Conservation (phyloP, 2,329 filamentous ascomycete genomes). For the Basipetospora chlamydospora region DNA sequence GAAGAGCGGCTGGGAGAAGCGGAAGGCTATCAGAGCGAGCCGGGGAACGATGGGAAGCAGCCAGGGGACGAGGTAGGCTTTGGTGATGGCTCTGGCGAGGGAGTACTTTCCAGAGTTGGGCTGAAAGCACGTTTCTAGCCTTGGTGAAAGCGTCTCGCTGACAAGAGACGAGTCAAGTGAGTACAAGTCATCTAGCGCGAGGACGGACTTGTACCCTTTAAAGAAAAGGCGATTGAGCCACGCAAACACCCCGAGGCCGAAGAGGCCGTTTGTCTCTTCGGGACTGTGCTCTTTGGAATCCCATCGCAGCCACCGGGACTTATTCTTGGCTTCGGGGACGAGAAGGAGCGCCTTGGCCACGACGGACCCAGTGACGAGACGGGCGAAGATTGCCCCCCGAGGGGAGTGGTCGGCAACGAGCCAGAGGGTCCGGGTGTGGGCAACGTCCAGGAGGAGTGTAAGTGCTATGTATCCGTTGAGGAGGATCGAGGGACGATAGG, state of each 20-base stretch:
- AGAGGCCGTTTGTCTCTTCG: conserved; percentile 20
- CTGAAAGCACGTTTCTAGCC: conserved; percentile 9
- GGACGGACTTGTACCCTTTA: conserved; percentile 19
- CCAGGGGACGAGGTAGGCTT: conserved; percentile 17
- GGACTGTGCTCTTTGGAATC: conserved; percentile 23
- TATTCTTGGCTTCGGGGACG: conserved; percentile 22
- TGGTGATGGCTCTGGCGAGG: conserved; percentile 14
- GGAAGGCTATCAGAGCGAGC: conserved; percentile 23
- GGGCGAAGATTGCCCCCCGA: conserved; percentile 11
- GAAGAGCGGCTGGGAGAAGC: conserved; percentile 28
- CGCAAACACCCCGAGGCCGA: conserved; percentile 17
- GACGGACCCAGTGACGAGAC: conserved; percentile 20
- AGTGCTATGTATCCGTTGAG: conserved; percentile 25
- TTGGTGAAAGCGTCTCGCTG: conserved; percentile 9
- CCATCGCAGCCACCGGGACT: conserved; percentile 24
- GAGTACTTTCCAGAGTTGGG: conserved; percentile 12
- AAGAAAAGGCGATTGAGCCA: conserved; percentile 22
- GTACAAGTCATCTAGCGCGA: conserved; percentile 20
- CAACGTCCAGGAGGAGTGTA: conserved; percentile 27
- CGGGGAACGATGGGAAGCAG: conserved; percentile 21
- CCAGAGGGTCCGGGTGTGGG: conserved; percentile 27
- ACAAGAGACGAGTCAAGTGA: conserved; percentile 17
- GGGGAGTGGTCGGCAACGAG: conserved; percentile 14
- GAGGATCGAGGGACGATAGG: conserved; percentile 26
- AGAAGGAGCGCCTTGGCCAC: conserved; percentile 21